Conservation (phyloP, 75 land plant genomes). For the Cunninghamia lanceolata region DNA sequence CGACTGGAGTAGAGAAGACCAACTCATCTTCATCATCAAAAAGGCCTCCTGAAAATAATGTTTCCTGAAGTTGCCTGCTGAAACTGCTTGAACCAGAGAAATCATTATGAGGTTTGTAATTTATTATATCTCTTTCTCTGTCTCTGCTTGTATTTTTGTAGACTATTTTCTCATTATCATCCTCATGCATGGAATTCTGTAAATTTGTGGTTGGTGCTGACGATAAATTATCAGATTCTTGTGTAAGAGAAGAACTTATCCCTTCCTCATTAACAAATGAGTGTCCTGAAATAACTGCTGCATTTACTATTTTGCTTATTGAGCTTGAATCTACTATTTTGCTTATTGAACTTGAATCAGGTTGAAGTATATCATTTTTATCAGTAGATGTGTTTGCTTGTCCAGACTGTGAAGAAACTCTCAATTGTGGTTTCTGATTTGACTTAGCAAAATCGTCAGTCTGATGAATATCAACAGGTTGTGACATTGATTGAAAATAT, state of each 20-base stretch:
- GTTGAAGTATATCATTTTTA: neutral
- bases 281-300: neutral
- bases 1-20: neutral
- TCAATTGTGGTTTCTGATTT: neutral
- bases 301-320: neutral
- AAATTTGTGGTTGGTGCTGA: neutral
- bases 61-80: neutral
- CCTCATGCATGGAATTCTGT: neutral
- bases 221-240: neutral
- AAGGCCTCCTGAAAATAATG: slow-evolving; percentile 3
- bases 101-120: neutral
- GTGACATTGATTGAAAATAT: neutral
- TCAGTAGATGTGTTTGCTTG: neutral
- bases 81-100: slow-evolving; percentile 1
- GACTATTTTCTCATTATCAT: neutral
- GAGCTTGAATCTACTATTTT: neutral
- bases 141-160: neutral
- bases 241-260: neutral
- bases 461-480: neutral
- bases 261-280: neutral
- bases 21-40: slow-evolving; percentile 10
- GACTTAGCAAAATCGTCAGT: neutral
- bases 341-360: neutral
- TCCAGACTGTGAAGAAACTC: neutral
- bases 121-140: neutral